These are phyloP conservation scores for Westerdykella sp. DNA, from an alignment of 2,329 filamentous ascomycete species.

Conservation along the genomic window DNA sequence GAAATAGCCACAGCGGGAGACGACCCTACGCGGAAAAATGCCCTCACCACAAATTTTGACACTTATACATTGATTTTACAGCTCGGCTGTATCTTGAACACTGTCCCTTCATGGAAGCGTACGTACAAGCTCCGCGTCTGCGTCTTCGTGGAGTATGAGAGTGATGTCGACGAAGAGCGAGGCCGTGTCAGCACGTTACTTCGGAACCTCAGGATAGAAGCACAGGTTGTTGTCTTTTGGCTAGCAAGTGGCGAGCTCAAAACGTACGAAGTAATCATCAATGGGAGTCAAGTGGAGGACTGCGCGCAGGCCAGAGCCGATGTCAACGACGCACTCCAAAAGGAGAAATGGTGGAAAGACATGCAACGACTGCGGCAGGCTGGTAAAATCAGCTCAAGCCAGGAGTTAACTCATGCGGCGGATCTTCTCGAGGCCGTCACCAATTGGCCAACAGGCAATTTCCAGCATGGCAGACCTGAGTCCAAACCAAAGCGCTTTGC, in stretches of 20 bases:
- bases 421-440: constrained; percentile 40
- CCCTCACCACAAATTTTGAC: constrained; percentile 84
- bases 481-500: constrained; percentile 46
- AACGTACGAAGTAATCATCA: constrained; percentile 70
- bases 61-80: constrained; percentile 86
- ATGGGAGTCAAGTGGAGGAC: constrained; percentile 52
- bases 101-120: constrained; percentile 72
- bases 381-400: constrained; percentile 33
- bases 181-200: constrained; percentile 66
- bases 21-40: constrained; percentile 47
- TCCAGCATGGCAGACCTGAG: constrained; percentile 46
- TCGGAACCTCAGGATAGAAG: constrained; percentile 75
- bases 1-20: constrained; percentile 57
- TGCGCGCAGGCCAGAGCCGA: constrained; percentile 52
- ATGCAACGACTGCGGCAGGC: constrained; percentile 49
- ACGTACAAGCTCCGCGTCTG: constrained; percentile 67
- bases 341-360: constrained; percentile 79
- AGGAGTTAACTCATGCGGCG: constrained; percentile 42
- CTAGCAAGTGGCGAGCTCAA: constrained; percentile 66
- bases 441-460: constrained; percentile 49
- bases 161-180: constrained; percentile 72
- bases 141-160: constrained; percentile 86
- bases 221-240: constrained; percentile 74
- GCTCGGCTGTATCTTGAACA: constrained; percentile 75
- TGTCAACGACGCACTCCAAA: constrained; percentile 60